phyloP scores from a whole-genome alignment of 164 flowering plant species.

The Vitis rotundifolia region DNA sequence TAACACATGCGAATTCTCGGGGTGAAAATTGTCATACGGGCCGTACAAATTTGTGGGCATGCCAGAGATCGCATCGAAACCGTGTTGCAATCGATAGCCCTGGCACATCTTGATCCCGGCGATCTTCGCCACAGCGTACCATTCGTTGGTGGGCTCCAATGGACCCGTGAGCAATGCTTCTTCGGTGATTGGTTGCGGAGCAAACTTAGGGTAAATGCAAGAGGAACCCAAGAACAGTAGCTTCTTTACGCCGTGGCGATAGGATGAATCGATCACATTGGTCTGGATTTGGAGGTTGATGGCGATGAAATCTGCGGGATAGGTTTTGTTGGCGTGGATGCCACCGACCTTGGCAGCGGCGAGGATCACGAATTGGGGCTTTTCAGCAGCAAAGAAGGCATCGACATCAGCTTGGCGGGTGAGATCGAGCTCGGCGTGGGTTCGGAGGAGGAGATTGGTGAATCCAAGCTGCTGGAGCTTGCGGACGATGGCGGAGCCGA shows the following conservation, averaged over 20 bases:
- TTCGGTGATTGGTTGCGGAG: conserved; percentile 88
- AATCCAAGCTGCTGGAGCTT: conserved; percentile 57
- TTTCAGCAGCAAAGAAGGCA: conserved; percentile 64
- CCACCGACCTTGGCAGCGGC: conserved; percentile 98
- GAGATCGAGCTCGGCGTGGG: conserved; percentile 84
- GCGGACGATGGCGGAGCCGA: conserved; percentile 85
- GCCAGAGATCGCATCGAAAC: conserved; percentile 74
- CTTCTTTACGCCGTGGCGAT: conserved; percentile 58
- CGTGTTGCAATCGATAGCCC: conserved; percentile 66
- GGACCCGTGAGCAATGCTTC: conserved; percentile 76
- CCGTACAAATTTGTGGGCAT: conserved; percentile 94
- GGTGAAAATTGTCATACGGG: conserved; percentile 88
- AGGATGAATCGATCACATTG: conserved; percentile 76
- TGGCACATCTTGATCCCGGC: conserved; percentile 95
- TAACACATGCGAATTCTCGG: conserved; percentile 88
- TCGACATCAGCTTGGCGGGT: conserved; percentile 80
- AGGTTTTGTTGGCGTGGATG: conserved; percentile 91
- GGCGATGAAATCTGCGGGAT: conserved; percentile 88
- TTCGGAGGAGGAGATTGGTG: conserved; percentile 63
- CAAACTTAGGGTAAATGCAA: conserved; percentile 90
- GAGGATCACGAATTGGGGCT: conserved; percentile 71
- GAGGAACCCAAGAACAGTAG: conserved; percentile 85
- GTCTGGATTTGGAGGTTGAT: conserved; percentile 90
- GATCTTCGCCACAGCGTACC: conserved; percentile 92
- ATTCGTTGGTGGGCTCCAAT: conserved; percentile 89